Evolutionary conservation across 345 rosid genomes (phyloP).

Genomic region (Salix purpurea): DNA sequence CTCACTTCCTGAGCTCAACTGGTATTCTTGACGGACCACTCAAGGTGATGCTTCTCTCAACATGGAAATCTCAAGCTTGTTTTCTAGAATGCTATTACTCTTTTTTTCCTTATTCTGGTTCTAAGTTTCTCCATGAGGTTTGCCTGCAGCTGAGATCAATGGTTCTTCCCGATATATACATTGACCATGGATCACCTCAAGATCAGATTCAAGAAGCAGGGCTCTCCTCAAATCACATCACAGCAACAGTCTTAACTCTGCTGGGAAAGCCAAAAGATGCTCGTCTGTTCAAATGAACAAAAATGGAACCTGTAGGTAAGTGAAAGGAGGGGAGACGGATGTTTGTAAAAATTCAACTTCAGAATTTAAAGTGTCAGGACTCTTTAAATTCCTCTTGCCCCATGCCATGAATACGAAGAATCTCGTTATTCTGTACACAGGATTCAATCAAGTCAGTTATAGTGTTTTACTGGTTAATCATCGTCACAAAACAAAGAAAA

Average conservation of each 20-base stretch:
- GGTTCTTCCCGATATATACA: conserved; percentile 73
- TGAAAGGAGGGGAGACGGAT: background rate
- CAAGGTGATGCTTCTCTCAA: conserved; percentile 40
- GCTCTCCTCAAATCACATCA: conserved; percentile 53
- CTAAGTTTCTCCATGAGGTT: conserved; percentile 4
- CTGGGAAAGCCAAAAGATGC: conserved; percentile 59
- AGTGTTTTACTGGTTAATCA: background rate
- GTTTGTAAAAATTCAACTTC: background rate
- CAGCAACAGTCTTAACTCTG: conserved; percentile 57
- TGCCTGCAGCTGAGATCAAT: conserved; percentile 54
- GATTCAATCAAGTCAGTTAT: background rate
- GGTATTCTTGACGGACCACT: conserved; percentile 76
- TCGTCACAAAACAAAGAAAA: background rate
- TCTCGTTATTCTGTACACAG: background rate
- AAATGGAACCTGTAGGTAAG: background rate
- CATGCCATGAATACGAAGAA: background rate
- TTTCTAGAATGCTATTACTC: background rate
- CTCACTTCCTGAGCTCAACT: conserved; percentile 63
- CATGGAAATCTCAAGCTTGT: background rate
- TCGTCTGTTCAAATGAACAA: conserved; percentile 34
- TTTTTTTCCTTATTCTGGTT: background rate
- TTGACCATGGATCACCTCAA: conserved; percentile 55
- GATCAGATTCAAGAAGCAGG: conserved; percentile 65
- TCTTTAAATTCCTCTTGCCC: background rate
- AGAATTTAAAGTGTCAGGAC: background rate